Conservation (phyloP, 352 stramenopile species). For the Phytophthora multivora region DNA sequence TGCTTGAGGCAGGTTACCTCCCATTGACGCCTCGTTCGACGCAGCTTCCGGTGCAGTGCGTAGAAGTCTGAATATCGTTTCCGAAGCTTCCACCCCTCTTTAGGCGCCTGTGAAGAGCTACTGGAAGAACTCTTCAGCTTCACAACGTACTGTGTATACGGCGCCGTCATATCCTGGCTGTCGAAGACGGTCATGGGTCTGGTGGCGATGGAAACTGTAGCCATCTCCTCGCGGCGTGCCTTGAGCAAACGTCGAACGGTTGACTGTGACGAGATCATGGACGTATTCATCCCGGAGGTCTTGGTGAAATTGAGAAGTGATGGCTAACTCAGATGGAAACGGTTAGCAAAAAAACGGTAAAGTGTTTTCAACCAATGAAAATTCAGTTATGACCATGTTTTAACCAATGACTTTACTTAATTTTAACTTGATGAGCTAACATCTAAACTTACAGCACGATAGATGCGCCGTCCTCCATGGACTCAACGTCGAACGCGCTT, state of each 20-base stretch:
- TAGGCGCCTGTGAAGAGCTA: background rate
- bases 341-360: background rate
- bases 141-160: conserved; percentile 37
- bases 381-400: background rate
- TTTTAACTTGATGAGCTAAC: conserved; percentile 12
- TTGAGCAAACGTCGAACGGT: conserved; percentile 25
- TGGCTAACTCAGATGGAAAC: background rate
- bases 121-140: conserved; percentile 18
- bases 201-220: conserved; percentile 19
- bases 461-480: conserved; percentile 11
- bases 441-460: conserved; percentile 28
- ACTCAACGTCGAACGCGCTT: background rate
- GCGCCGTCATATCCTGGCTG: conserved; percentile 26
- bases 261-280: conserved; percentile 4
- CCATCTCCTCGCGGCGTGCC: conserved; percentile 22
- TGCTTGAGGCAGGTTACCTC: conserved; percentile 18
- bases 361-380: conserved; percentile 8
- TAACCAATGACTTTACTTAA: conserved; percentile 21
- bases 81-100: conserved; percentile 29
- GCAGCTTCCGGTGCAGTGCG: conserved; percentile 21
- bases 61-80: conserved; percentile 38
- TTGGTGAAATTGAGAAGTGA: conserved; percentile 14
- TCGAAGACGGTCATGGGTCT: conserved; percentile 29
- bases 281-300: background rate
- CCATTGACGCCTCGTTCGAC: conserved; percentile 19